Percentiles rank a stretch among this genome's conserved stretches.
phyloP scores from a whole-genome alignment of 345 rosid species.

The Bruguiera sexangula region DNA sequence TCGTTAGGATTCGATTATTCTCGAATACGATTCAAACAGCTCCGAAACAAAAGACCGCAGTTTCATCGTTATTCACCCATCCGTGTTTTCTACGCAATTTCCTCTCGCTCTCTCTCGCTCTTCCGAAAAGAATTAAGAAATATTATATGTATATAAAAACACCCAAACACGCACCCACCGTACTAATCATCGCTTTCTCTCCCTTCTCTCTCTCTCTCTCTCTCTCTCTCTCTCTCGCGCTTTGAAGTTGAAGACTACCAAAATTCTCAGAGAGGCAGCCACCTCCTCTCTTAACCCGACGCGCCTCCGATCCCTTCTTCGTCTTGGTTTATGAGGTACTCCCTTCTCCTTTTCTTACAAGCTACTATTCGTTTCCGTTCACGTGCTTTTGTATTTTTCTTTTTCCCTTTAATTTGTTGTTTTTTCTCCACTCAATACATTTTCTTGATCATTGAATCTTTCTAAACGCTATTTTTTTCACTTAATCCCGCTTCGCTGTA shows the following conservation, averaged over 20 bases:
- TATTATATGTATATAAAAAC: neutral
- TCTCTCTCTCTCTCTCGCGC: neutral
- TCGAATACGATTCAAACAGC: too few relatives aligned
- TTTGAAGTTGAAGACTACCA: neutral
- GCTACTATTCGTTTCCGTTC: too few relatives aligned
- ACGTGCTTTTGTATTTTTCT: neutral
- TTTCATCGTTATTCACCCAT: too few relatives aligned
- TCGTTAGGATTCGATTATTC: too few relatives aligned
- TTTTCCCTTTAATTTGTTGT: neutral
- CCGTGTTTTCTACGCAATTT: too few relatives aligned
- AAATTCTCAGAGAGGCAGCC: slow-evolving; percentile 3
- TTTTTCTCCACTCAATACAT: neutral
- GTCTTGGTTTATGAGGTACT: slow-evolving; percentile 35
- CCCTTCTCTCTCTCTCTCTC: neutral
- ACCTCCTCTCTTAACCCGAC: neutral
- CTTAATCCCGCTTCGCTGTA: too few relatives aligned
- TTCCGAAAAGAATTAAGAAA: too few relatives aligned
- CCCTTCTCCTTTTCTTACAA: too few relatives aligned
- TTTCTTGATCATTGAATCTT: neutral
- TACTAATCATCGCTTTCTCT: neutral
- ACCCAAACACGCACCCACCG: neutral
- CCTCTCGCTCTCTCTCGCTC: too few relatives aligned
- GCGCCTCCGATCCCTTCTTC: slow-evolving; percentile 17
- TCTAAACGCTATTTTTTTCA: neutral
- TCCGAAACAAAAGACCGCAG: too few relatives aligned